Evolutionary conservation across 208 protist genomes (phyloP).

Genomic region (Acanthamoeba triangularis): DNA sequence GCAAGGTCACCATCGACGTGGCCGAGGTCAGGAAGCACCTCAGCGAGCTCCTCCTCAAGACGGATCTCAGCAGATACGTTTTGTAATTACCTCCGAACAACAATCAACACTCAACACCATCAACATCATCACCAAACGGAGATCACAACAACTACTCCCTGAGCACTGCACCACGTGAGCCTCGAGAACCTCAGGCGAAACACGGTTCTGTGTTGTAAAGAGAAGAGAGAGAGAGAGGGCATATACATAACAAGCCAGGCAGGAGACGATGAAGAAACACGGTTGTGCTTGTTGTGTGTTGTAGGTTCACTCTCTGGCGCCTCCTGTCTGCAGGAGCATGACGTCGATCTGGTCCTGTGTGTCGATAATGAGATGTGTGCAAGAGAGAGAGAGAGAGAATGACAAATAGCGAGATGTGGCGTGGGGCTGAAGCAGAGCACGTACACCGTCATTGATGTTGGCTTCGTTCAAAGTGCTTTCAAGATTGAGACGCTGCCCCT

Average conservation of each 20-base stretch:
- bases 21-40: slow-evolving; percentile 80
- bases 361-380: not conserved
- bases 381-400: not conserved
- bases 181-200: too few species aligned
- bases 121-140: too few species aligned
- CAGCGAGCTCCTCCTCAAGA: slow-evolving; percentile 74
- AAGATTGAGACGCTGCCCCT: slow-evolving; percentile 43
- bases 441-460: slow-evolving; percentile 62
- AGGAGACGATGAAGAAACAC: not conserved
- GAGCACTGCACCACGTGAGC: too few species aligned
- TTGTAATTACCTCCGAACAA: slow-evolving; percentile 34
- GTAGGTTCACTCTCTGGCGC: not conserved
- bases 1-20: slow-evolving; percentile 79
- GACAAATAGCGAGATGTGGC: too few species aligned
- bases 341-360: slow-evolving; percentile 70
- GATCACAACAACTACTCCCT: too few species aligned
- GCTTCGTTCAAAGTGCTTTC: slow-evolving; percentile 40
- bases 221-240: not conserved
- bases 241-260: not conserved
- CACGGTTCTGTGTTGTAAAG: too few species aligned
- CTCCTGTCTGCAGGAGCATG: slow-evolving; percentile 55
- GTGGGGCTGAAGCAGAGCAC: not conserved
- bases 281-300: too few species aligned
- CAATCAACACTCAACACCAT: not conserved
- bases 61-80: slow-evolving; percentile 70